Conservation (phyloP, 345 rosid species). For the Hibiscus syriacus region DNA sequence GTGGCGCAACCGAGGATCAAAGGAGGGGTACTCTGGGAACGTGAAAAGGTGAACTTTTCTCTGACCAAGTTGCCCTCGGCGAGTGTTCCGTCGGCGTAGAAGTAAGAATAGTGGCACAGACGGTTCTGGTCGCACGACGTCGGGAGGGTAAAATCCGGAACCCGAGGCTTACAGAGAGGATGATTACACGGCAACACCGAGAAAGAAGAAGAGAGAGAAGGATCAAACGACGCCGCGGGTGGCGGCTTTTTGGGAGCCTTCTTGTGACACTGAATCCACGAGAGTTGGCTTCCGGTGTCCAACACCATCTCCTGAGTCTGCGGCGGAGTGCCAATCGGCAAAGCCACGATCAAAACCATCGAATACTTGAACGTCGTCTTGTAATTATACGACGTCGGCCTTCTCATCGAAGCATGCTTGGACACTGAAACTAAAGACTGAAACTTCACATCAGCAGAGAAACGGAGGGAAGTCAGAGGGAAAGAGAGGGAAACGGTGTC, state of each 20-base stretch:
- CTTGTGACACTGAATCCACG: slow-evolving; percentile 74
- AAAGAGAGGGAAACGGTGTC: slow-evolving; percentile 15
- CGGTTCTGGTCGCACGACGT: slow-evolving; percentile 74
- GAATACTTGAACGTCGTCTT: slow-evolving; percentile 65
- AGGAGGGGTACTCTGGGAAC: slow-evolving; percentile 58
- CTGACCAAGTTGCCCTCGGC: slow-evolving; percentile 87
- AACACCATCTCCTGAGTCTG: slow-evolving; percentile 74
- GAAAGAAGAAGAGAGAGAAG: slow-evolving; percentile 83
- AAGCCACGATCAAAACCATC: slow-evolving; percentile 55
- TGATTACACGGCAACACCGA: slow-evolving; percentile 67
- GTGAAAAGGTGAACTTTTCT: slow-evolving; percentile 54
- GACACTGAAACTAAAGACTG: slow-evolving; percentile 18
- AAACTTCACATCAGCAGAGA: slow-evolving; percentile 12
- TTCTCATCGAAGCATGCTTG: slow-evolving; percentile 7
- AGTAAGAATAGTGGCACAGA: slow-evolving; percentile 82
- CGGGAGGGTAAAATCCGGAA: slow-evolving; percentile 80
- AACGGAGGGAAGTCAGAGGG: slow-evolving; percentile 30
- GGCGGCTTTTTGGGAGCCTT: slow-evolving; percentile 25
- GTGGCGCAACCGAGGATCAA: slow-evolving; percentile 68
- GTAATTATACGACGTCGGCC: slow-evolving; percentile 18
- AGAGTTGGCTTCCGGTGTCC: slow-evolving; percentile 87
- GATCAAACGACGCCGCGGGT: slow-evolving; percentile 51
- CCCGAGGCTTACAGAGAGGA: slow-evolving; percentile 70
- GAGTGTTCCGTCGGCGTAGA: slow-evolving; percentile 87
- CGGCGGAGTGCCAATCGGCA: slow-evolving; percentile 83